phyloP scores from a whole-genome alignment of 1,284 basidiomycete species.

The Leccinum solheimii region DNA sequence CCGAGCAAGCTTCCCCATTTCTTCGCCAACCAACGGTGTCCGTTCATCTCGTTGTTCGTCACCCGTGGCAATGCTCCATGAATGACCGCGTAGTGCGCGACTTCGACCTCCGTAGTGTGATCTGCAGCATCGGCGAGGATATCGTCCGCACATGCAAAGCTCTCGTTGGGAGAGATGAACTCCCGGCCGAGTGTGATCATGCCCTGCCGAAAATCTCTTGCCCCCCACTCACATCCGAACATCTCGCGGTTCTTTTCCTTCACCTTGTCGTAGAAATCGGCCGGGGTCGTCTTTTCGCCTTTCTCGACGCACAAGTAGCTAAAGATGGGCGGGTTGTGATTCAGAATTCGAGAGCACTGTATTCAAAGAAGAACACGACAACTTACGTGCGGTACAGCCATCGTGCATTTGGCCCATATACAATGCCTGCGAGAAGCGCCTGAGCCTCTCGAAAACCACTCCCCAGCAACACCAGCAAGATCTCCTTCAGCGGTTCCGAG shows the following conservation, averaged over 20 bases:
- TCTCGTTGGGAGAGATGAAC: background rate
- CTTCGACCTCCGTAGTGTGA: background rate
- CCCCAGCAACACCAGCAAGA: conserved; percentile 7
- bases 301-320: conserved; percentile 12
- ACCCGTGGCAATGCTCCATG: background rate
- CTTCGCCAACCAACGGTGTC: background rate
- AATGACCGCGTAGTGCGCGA: background rate
- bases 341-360: no score
- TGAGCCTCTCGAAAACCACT: conserved; percentile 8
- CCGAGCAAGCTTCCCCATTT: background rate
- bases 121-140: background rate
- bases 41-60: background rate
- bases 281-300: background rate
- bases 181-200: background rate
- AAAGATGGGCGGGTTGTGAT: background rate
- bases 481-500: background rate
- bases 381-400: background rate
- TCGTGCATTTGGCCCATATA: background rate
- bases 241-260: background rate
- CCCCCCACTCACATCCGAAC: conserved; percentile 11
- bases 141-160: background rate
- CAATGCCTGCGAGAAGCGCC: conserved; percentile 5
- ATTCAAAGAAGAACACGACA: background rate
- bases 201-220: conserved; percentile 1
- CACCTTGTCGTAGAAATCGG: conserved; percentile 1